phyloP scores from a whole-genome alignment of 2,329 filamentous ascomycete species.

The Seiridium unicorne region DNA sequence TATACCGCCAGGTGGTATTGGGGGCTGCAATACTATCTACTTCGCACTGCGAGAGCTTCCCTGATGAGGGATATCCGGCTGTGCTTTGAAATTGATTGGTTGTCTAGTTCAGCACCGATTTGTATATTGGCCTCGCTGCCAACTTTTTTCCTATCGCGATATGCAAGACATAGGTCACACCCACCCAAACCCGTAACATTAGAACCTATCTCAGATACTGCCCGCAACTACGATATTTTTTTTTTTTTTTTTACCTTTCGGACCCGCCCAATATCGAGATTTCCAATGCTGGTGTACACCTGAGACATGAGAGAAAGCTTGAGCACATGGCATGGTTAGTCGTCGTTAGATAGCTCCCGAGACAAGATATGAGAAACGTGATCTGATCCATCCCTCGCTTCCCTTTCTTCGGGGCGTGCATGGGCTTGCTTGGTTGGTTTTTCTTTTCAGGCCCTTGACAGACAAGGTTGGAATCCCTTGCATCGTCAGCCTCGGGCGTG shows the following conservation, averaged over 20 bases:
- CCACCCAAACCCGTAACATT: too few relatives aligned
- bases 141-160: neutral
- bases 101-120: neutral
- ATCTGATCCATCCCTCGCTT: neutral
- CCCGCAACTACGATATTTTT: neutral
- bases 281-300: too few relatives aligned
- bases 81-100: neutral
- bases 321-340: neutral
- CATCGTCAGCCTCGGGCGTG: conserved; percentile 4
- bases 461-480: conserved; percentile 2
- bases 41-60: neutral
- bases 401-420: neutral
- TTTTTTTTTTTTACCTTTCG: neutral
- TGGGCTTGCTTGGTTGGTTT: neutral
- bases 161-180: neutral
- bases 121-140: neutral
- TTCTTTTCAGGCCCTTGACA: neutral
- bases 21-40: neutral
- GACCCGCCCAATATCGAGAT: neutral
- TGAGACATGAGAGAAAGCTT: too few relatives aligned
- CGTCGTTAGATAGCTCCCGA: neutral
- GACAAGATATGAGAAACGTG: neutral
- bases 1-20: conserved; percentile 5
- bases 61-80: neutral
- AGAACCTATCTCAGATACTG: too few relatives aligned